Percentiles rank a stretch among this genome's conserved stretches.
Evolutionary conservation across 108 stramenopile species (phyloP).

Genomic region (Pinguiococcus pyrenoidosus): DNA sequence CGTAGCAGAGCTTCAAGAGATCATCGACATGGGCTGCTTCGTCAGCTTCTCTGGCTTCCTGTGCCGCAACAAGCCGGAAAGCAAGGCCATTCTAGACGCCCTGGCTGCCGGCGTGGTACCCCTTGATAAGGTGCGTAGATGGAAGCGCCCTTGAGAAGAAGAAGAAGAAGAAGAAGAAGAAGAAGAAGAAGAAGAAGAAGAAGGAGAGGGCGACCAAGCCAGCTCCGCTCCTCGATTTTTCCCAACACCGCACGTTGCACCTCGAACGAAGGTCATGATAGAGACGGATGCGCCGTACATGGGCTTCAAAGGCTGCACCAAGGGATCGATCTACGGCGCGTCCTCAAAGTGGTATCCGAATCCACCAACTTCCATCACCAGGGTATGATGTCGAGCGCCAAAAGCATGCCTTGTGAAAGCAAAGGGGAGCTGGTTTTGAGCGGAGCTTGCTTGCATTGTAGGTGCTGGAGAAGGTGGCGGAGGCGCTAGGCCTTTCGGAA

Average conservation of each 20-base stretch:
- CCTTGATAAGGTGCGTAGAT: no score
- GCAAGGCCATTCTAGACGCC: constrained; percentile 2
- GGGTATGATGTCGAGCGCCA: no score
- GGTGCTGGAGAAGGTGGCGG: neutral
- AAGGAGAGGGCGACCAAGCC: no score
- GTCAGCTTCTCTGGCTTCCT: constrained; percentile 8
- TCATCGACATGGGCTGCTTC: neutral
- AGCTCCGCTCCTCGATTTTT: no score
- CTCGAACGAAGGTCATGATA: constrained; percentile 4
- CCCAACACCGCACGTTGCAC: no score
- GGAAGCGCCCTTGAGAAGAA: no score
- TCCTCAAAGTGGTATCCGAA: no score
- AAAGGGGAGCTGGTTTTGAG: no score
- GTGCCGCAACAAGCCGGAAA: neutral
- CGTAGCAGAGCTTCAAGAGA: constrained; percentile 1
- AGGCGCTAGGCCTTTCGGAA: neutral
- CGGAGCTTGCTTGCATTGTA: no score
- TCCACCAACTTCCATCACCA: no score
- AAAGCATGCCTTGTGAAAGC: constrained; percentile 1
- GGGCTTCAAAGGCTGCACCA: constrained; percentile 7
- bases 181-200: no score
- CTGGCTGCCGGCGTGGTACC: neutral
- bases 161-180: no score
- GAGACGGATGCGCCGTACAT: constrained; percentile 13
- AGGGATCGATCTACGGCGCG: neutral